phyloP scores from a whole-genome alignment of 768 basidiomycete genomes.

The Boletus barrowsii region DNA sequence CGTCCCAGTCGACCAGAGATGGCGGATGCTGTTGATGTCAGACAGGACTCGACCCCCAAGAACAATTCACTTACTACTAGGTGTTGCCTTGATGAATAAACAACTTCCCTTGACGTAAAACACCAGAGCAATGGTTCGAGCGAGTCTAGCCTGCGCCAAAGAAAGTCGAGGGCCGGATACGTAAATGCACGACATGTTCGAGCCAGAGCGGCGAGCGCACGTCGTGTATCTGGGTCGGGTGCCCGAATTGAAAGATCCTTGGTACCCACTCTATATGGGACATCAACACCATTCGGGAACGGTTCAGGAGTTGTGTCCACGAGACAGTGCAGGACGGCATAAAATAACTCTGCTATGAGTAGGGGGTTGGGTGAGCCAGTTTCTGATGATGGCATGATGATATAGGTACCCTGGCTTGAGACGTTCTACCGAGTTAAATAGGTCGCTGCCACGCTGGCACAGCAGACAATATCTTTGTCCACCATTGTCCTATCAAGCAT shows the following conservation, averaged over 20 bases:
- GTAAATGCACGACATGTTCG: constrained; percentile 2
- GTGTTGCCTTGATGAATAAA: too few species aligned
- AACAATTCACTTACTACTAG: not conserved
- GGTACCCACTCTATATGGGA: not conserved
- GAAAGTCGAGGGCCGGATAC: not conserved
- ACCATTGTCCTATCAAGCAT: not conserved
- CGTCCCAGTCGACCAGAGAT: not conserved
- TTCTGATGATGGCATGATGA: not conserved
- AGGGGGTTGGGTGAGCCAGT: not conserved
- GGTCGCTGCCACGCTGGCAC: not conserved
- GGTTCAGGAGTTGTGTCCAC: not conserved
- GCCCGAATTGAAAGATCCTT: not conserved
- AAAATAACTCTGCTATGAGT: not conserved
- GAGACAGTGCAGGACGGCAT: not conserved
- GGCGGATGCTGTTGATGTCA: not conserved
- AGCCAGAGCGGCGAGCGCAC: not conserved
- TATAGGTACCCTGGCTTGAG: too few species aligned
- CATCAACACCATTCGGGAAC: too few species aligned
- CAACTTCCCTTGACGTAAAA: not conserved
- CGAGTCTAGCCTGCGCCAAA: not conserved
- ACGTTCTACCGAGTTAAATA: not conserved
- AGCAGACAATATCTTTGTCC: too few species aligned
- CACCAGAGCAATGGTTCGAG: not conserved
- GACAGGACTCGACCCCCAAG: not conserved
- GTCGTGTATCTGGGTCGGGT: not conserved